Evolutionary conservation across 2,329 filamentous ascomycete genomes (phyloP), one percentile per base, ranked within the genome.

Genomic region (Ramichloridium luteum): DNA sequence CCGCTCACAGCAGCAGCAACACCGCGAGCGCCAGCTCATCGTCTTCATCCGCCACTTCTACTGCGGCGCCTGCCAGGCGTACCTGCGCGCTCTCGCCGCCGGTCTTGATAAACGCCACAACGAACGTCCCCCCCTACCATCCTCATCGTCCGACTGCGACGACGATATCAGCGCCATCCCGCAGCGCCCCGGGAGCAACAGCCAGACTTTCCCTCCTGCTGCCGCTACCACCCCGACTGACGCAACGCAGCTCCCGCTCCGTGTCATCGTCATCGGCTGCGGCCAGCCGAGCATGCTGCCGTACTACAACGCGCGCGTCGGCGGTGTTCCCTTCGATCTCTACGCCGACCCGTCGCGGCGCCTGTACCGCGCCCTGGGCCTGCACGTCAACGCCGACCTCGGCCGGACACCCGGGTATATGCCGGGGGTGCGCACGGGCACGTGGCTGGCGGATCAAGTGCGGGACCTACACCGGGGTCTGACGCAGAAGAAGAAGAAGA

Each of bases 1-100:
- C 28, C n/a, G n/a, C n/a, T n/a, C n/a, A n/a, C n/a, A n/a, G n/a
- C n/a, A n/a, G n/a, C n/a, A n/a, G n/a, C n/a, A n/a, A n/a, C n/a
- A n/a, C n/a, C n/a, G n/a, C n/a, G 44, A 53, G 32, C 47, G 57
- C 6, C 57, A 59, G 28, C 45, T 60, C 8, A 44, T 60, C 17
- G 46, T 60, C 30, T 60, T 60, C 44, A 47, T 60, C 20, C 52
- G 57, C 16, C 56, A 60, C 37, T 60, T 59, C 46, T 60, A 58
- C 49, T 60, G 57, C 42, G 55, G 56, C 25, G 55, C 53, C 13
- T 58, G 55, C 39, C 54, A 57, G 39, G 50, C 51, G 5, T 58
- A 58, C 38, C 45, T 58, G 17, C 43, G 52, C 36, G 49, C 51
- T 13, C 30, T 58, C 10, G 48, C 47, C 27, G 20, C 8, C 8